Percentiles rank a stretch among this genome's conserved stretches.
Conservation (phyloP, 2,329 filamentous ascomycete genomes). For the Alternaria burnsii region DNA sequence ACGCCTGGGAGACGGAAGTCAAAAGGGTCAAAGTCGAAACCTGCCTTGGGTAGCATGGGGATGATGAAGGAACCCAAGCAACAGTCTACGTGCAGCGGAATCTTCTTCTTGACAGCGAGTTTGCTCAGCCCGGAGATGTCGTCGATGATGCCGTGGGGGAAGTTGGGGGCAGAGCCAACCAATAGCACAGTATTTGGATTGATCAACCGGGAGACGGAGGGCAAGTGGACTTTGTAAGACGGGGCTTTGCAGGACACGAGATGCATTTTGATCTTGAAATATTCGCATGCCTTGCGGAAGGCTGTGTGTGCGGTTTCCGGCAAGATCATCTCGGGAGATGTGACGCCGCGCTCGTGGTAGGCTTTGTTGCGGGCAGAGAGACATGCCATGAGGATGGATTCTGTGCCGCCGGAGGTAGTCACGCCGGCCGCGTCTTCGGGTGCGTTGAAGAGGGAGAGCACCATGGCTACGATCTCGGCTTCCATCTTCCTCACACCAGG, state of each 20-base stretch:
- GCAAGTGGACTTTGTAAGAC: constrained; percentile 81
- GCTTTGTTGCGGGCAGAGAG: constrained; percentile 90
- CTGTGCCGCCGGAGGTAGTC: constrained; percentile 90
- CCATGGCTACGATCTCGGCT: constrained; percentile 96
- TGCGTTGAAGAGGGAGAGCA: constrained; percentile 86
- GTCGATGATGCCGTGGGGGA: constrained; percentile 97
- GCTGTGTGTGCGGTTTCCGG: constrained; percentile 95
- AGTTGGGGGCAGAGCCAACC: constrained; percentile 95
- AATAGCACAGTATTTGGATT: constrained; percentile 94
- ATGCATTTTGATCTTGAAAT: constrained; percentile 97
- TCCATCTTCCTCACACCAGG: constrained; percentile 99
- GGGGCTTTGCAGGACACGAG: constrained; percentile 87
- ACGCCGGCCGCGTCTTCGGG: constrained; percentile 86
- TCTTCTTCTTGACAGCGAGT: constrained; percentile 78
- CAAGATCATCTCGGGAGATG: constrained; percentile 96
- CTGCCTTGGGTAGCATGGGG: constrained; percentile 90
- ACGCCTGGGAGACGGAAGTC: constrained; percentile 95
- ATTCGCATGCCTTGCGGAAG: constrained; percentile 92
- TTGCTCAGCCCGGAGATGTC: constrained; percentile 87
- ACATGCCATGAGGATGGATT: constrained; percentile 96
- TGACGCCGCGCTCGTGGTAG: constrained; percentile 83
- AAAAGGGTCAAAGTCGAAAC: constrained; percentile 86
- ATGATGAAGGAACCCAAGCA: constrained; percentile 96
- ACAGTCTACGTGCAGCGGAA: constrained; percentile 96
- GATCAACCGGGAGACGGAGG: constrained; percentile 81